Percentiles rank a stretch among this genome's conserved stretches.
phyloP scores from a whole-genome alignment of 2,329 filamentous ascomycete genomes.

The Fusarium vanettenii region DNA sequence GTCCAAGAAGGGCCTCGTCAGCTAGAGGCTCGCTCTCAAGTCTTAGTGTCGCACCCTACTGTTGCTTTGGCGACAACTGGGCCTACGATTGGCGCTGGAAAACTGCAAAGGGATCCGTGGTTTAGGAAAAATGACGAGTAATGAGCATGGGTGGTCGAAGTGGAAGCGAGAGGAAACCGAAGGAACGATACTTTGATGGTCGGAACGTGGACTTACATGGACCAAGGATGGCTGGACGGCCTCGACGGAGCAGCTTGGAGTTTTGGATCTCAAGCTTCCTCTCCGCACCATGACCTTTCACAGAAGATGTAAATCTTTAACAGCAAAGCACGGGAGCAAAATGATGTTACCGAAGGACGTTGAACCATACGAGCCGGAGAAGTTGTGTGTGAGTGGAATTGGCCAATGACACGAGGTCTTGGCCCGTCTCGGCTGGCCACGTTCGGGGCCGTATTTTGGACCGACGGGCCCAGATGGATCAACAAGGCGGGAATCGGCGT shows the following conservation, averaged over 20 bases:
- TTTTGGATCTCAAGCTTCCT: slow-evolving; percentile 5
- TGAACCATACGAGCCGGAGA: slow-evolving; percentile 8
- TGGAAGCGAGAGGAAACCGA: slow-evolving; percentile 16
- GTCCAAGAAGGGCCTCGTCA: slow-evolving; percentile 57
- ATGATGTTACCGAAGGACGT: slow-evolving; percentile 5
- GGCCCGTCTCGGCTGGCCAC: slow-evolving; percentile 24
- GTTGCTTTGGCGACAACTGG: slow-evolving; percentile 30
- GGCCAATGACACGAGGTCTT: slow-evolving; percentile 25
- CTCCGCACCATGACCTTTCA: slow-evolving; percentile 1
- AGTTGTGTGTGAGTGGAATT: slow-evolving; percentile 5
- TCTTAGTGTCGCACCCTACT: slow-evolving; percentile 33
- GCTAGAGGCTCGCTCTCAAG: slow-evolving; percentile 37
- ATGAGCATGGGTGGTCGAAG: slow-evolving; percentile 26
- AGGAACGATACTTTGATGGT: slow-evolving; percentile 24
- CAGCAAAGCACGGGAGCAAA: background rate
- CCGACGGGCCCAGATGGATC: slow-evolving; percentile 11
- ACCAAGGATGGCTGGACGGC: background rate
- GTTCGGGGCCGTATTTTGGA: background rate
- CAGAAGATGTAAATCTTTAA: background rate
- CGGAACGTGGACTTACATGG: slow-evolving; percentile 6
- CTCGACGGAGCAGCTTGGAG: background rate
- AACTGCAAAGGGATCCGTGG: slow-evolving; percentile 32
- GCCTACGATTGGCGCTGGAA: slow-evolving; percentile 35
- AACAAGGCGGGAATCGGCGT: background rate
- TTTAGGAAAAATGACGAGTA: slow-evolving; percentile 38